A percentile compares a stretch with the other conserved stretches of the same genome.
Conservation (phyloP, 805 yeast species). For the Kazachstania bromeliacearum region DNA sequence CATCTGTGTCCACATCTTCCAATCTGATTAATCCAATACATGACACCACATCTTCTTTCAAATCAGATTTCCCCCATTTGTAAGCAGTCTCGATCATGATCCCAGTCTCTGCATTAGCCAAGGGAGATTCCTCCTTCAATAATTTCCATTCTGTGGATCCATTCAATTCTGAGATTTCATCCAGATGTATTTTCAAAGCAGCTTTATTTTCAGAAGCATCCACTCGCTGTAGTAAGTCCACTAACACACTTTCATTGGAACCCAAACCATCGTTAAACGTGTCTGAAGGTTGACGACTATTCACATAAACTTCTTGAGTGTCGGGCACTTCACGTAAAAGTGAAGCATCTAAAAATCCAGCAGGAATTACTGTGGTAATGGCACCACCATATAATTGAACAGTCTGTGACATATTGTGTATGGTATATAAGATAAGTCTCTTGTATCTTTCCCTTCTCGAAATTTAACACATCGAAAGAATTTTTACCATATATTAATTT, state of each 20-base stretch:
- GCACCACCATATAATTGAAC: conserved; percentile 74
- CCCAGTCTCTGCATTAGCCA: conserved; percentile 18
- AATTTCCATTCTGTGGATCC: conserved; percentile 29
- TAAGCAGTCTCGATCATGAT: conserved; percentile 36
- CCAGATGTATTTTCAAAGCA: conserved; percentile 45
- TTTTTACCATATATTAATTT: too few species aligned
- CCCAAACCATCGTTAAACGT: conserved; percentile 30
- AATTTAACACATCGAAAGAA: too few species aligned
- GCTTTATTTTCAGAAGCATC: conserved; percentile 29
- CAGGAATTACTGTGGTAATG: conserved; percentile 48
- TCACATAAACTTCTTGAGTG: conserved; percentile 82
- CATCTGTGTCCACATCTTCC: conserved; percentile 45
- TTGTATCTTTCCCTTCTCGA: too few species aligned
- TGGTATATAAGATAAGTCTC: too few species aligned
- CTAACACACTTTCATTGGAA: conserved; percentile 47
- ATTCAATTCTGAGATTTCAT: conserved; percentile 43
- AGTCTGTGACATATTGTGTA: background rate
- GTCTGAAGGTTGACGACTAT: conserved; percentile 27
- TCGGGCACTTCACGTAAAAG: conserved; percentile 78
- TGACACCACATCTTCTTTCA: conserved; percentile 35
- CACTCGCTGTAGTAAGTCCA: conserved; percentile 53
- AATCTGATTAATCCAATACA: conserved; percentile 52
- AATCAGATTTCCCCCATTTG: conserved; percentile 42
- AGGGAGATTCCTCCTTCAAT: conserved; percentile 13
- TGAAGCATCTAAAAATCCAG: conserved; percentile 65